Evolutionary conservation across 768 basidiomycete species (phyloP).

Genomic region (Lactarius vividus): DNA sequence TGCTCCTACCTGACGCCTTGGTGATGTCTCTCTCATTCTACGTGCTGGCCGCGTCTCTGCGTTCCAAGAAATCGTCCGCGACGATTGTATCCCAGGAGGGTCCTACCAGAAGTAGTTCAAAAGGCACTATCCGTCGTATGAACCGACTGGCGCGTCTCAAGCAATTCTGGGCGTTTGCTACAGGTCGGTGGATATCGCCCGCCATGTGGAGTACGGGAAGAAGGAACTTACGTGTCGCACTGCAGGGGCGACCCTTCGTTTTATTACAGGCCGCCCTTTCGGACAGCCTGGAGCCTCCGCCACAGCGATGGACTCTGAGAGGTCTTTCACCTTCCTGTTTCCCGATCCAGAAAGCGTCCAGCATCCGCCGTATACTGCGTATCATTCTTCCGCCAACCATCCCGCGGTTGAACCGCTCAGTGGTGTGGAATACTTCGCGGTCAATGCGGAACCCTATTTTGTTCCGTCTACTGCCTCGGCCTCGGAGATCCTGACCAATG

Average conservation of each 20-base stretch:
- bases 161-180: constrained; percentile 1
- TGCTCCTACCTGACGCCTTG: not conserved
- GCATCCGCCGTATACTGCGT: not conserved
- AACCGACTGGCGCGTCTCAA: constrained; percentile 7
- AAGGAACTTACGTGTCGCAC: not conserved
- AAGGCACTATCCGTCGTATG: not conserved
- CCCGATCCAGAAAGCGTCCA: not conserved
- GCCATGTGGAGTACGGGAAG: not conserved
- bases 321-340: not conserved
- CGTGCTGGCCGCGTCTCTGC: constrained; percentile 19
- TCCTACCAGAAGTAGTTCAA: not conserved
- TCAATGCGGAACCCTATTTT: constrained; percentile 13
- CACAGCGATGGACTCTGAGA: not conserved
- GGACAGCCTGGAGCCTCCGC: not conserved
- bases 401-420: not conserved
- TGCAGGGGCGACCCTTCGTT: constrained; percentile 2
- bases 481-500: constrained; percentile 15
- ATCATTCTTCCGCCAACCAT: not conserved
- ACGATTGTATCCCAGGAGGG: constrained; percentile 1
- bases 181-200: not conserved
- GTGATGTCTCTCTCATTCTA: constrained; percentile 2
- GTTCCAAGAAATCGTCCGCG: not conserved
- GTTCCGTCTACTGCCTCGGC: constrained; percentile 22
- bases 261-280: not conserved
- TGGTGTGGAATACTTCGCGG: not conserved